Conservation (phyloP, 2,329 filamentous ascomycete genomes). For the Nigrograna mackinnonii region DNA sequence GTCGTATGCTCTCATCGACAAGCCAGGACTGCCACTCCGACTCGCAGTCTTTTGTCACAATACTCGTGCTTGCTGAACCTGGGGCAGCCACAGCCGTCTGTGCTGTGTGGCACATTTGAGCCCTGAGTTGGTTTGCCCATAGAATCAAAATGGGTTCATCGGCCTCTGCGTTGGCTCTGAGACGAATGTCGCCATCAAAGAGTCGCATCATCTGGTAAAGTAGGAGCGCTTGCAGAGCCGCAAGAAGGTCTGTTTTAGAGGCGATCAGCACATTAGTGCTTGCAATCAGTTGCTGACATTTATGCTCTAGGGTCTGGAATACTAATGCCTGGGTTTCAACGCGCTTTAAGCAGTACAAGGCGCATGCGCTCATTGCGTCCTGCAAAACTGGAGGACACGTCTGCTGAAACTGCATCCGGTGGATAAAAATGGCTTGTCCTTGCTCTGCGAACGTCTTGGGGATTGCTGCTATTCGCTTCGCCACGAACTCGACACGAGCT, state of each 20-base stretch:
- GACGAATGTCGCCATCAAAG: constrained; percentile 26
- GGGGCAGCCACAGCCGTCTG: not conserved
- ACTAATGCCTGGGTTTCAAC: constrained; percentile 11
- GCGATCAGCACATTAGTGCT: constrained; percentile 3
- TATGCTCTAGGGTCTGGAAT: constrained; percentile 12
- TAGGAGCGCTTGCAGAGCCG: constrained; percentile 22
- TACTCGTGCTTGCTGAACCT: not conserved
- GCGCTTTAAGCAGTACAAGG: constrained; percentile 13
- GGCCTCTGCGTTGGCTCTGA: constrained; percentile 20
- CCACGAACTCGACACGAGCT: constrained; percentile 9
- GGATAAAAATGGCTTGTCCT: constrained; percentile 17
- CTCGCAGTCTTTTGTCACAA: not conserved
- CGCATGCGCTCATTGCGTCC: constrained; percentile 16
- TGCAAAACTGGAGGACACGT: constrained; percentile 10
- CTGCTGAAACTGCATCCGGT: constrained; percentile 10
- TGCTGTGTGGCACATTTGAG: not conserved
- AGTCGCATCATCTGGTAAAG: constrained; percentile 31
- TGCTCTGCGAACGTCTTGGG: constrained; percentile 15
- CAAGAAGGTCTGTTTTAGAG: constrained; percentile 11
- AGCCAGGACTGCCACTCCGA: constrained; percentile 25
- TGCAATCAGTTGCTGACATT: constrained; percentile 11
- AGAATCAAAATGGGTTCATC: constrained; percentile 17
- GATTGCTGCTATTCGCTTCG: constrained; percentile 2
- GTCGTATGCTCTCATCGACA: constrained; percentile 31
- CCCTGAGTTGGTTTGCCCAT: constrained; percentile 22